Conservation (phyloP, 2,329 filamentous ascomycete species). For the Proliferodiscus dingleyae region DNA sequence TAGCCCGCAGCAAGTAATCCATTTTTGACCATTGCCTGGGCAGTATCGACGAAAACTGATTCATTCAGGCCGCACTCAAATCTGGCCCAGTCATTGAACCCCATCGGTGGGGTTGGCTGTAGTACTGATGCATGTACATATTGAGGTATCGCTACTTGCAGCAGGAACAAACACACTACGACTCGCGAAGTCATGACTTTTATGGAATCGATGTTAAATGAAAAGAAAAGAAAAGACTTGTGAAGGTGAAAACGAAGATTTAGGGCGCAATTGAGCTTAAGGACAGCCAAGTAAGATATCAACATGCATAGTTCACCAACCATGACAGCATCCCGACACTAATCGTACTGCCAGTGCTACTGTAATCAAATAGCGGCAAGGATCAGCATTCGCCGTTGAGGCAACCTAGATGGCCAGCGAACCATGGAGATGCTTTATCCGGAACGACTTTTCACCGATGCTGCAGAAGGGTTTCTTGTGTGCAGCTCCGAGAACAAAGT, state of each 20-base stretch:
- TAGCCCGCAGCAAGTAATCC: constrained; percentile 49
- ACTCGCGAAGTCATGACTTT: constrained; percentile 5
- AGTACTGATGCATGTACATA: constrained; percentile 18
- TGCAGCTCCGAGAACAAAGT: no score
- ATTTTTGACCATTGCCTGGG: constrained; percentile 42
- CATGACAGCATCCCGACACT: constrained; percentile 6
- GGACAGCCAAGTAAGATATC: background rate
- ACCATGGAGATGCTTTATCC: constrained; percentile 5
- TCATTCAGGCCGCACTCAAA: constrained; percentile 45
- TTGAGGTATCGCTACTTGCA: constrained; percentile 1
- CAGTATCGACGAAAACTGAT: constrained; percentile 42
- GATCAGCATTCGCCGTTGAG: constrained; percentile 6
- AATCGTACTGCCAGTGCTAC: constrained; percentile 1
- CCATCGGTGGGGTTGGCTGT: constrained; percentile 43
- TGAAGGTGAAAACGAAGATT: background rate
- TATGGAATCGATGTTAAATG: background rate
- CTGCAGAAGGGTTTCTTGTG: background rate
- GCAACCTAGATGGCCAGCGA: no score
- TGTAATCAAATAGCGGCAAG: background rate
- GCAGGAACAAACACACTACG: constrained; percentile 4
- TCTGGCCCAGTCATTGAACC: constrained; percentile 47
- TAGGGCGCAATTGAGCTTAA: no score
- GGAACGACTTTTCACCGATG: background rate
- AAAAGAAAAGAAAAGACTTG: background rate
- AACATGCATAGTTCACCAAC: background rate